Percentiles rank a stretch among this genome's conserved stretches.
Evolutionary conservation across 2,329 filamentous ascomycete genomes (phyloP).

Genomic region (Gaeumannomyces tritici): DNA sequence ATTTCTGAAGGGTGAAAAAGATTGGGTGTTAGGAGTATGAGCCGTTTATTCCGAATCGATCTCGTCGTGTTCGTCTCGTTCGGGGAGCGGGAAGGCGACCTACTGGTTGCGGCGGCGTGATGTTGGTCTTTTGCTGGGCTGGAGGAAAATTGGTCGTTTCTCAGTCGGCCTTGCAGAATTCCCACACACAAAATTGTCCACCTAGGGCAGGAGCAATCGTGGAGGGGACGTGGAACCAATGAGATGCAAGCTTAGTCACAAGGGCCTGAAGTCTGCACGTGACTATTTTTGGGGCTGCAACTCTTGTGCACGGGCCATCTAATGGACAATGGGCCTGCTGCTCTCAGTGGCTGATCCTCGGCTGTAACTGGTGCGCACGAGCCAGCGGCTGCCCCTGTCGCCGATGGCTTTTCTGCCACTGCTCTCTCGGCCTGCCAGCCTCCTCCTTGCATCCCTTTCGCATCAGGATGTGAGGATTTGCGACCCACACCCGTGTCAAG

Average conservation of each 20-base stretch:
- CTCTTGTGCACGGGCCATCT: neutral
- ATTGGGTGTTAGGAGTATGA: neutral
- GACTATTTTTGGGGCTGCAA: neutral
- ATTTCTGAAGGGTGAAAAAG: conserved; percentile 35
- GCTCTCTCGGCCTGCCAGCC: neutral
- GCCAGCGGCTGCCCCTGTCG: neutral
- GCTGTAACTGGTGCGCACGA: neutral
- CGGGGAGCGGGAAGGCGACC: neutral
- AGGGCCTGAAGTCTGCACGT: neutral
- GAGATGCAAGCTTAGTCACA: neutral
- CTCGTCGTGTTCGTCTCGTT: neutral
- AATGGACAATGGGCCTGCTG: neutral
- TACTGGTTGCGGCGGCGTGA: neutral
- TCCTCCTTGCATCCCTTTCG: neutral
- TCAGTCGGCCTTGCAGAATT: neutral
- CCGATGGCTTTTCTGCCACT: neutral
- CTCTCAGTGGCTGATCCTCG: neutral
- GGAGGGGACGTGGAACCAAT: neutral
- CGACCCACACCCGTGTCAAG: neutral
- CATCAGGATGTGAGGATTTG: neutral
- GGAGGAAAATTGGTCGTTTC: neutral
- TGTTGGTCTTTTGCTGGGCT: neutral
- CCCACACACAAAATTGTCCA: neutral
- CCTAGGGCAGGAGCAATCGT: neutral
- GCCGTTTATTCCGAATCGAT: neutral